These are phyloP conservation scores for Aureoboletus auriporus DNA, from an alignment of 768 basidiomycete genomes.

Conservation along the genomic window DNA sequence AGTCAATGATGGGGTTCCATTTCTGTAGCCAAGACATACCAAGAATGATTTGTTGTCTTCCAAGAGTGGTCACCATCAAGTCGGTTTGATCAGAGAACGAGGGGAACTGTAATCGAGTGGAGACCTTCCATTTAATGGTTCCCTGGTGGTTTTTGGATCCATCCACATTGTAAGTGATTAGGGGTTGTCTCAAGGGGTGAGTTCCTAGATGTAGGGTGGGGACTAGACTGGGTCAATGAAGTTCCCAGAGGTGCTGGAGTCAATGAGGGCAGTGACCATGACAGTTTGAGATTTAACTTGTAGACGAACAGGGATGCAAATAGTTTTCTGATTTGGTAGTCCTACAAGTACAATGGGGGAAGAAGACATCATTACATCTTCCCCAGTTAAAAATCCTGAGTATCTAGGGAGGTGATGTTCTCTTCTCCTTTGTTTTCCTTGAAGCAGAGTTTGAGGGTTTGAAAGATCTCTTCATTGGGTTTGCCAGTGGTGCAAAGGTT, in stretches of 20 bases:
- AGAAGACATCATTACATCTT: neutral
- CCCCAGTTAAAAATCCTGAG: neutral
- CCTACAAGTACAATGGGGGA: neutral
- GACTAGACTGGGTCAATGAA: neutral
- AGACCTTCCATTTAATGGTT: too few relatives aligned
- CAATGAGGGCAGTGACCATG: too few relatives aligned
- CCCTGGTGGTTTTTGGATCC: too few relatives aligned
- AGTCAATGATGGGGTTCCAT: neutral
- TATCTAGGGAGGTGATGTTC: too few relatives aligned
- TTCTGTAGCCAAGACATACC: neutral
- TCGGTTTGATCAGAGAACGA: neutral
- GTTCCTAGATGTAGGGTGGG: neutral
- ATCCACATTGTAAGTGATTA: too few relatives aligned
- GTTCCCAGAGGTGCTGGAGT: too few relatives aligned
- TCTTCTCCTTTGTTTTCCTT: neutral
- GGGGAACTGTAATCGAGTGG: neutral
- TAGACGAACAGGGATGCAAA: neutral
- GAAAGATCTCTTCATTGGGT: neutral
- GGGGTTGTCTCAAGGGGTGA: too few relatives aligned
- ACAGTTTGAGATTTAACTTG: neutral
- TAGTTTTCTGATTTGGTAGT: neutral
- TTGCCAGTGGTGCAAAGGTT: neutral
- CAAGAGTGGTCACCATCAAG: neutral
- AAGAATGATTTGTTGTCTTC: neutral
- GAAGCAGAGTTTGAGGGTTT: neutral